Conservation (phyloP, 2,329 filamentous ascomycete species). For the Colletotrichum chlorophyti region DNA sequence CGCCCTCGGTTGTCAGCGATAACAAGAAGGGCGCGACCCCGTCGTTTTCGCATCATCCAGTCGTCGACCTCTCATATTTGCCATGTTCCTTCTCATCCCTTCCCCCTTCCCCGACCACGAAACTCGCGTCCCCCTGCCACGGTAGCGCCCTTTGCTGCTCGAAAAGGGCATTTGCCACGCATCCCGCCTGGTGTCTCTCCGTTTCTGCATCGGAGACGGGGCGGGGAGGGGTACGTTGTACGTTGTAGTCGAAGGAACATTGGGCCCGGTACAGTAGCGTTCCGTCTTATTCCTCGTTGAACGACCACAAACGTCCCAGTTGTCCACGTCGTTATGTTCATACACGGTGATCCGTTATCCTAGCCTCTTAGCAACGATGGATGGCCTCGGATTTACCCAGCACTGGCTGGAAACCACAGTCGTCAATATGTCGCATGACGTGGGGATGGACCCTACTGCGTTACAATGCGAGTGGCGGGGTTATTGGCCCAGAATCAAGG, state of each 20-base stretch:
- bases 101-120: not conserved
- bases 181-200: constrained; percentile 6
- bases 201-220: not conserved
- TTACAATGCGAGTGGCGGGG: constrained; percentile 27
- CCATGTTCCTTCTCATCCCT: not conserved
- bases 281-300: too few species aligned
- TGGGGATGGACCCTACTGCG: constrained; percentile 16
- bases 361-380: not conserved
- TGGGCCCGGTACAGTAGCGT: too few species aligned
- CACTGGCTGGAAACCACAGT: not conserved
- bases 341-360: too few species aligned
- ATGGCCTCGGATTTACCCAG: not conserved
- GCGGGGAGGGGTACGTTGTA: too few species aligned
- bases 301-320: too few species aligned
- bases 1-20: not conserved
- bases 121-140: constrained; percentile 7
- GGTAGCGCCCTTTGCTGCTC: not conserved
- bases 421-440: constrained; percentile 21
- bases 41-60: constrained; percentile 21
- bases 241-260: too few species aligned
- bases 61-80: constrained; percentile 8
- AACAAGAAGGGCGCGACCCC: not conserved
- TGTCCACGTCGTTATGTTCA: too few species aligned
- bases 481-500: constrained; percentile 1
- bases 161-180: constrained; percentile 20